Evolutionary conservation across 1,284 basidiomycete species (phyloP), one percentile per base, ranked within the genome.

Genomic region (Leccinum insolens): DNA sequence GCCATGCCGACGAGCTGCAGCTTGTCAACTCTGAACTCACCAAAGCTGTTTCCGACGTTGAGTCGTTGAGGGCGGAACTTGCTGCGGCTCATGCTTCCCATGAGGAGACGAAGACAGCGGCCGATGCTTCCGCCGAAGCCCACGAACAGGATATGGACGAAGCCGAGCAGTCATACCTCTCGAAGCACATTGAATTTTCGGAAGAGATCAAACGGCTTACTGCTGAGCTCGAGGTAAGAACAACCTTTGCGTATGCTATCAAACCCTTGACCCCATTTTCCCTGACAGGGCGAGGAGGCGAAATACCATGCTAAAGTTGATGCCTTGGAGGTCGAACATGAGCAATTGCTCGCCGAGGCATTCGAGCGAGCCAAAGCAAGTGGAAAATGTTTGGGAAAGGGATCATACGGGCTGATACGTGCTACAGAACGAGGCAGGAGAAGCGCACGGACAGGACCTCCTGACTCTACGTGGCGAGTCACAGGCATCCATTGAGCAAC

Each of bases 351-450:
- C 28, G 81, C 89, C 72, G 86, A 91, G 68, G 89, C 88, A 3
- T 94, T 93, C 75, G 85, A 91, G 71, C 86, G 85, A 63, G 93
- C 93, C 15, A 94, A 93, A 86, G 93, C 89, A 68, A 59, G 80
- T 75, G 61, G 28, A 49, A 63, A 31, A n/a, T 57, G 14, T 28
- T 9, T 34, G 6, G 39, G n/a, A 11, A 44, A 2, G 20, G 49
- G 12, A 0, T 22, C 20, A 34, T 39, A 46, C 61, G 25, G 1
- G 25, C 69, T 75, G 62, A 65, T 57, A 15, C 60, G 63, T 37
- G 52, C 25, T 67, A 15, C 67, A 93, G 91, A 82, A 82, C 46
- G 91, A 93, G 75, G 93, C 92, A 20, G 85, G 86, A 37, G 83
- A 85, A 44, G 78, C 79, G 11, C 93, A 95, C 72, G 78, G 85